Percentiles rank a stretch among this genome's conserved stretches.
These are phyloP conservation scores for Fusarium verticillioides DNA, from an alignment of 2,329 filamentous ascomycete genomes.

Conservation along the genomic window DNA sequence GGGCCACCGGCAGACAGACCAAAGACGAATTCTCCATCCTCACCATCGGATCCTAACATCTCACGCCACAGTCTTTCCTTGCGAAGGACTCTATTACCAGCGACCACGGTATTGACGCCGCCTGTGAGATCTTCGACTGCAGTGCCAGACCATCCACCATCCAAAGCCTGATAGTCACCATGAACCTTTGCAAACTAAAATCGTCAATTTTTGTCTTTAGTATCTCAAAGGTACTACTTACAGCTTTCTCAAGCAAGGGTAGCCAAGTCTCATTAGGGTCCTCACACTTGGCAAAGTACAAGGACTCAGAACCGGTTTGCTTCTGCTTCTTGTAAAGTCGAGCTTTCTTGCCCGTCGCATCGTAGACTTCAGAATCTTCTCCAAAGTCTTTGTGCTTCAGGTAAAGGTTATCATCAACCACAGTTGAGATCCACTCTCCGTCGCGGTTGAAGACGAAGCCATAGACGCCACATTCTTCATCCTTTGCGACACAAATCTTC, in stretches of 20 bases:
- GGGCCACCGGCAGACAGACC: slow-evolving; percentile 52
- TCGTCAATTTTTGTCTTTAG: not conserved
- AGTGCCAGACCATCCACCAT: slow-evolving; percentile 71
- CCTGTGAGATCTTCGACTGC: slow-evolving; percentile 63
- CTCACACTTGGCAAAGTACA: slow-evolving; percentile 76
- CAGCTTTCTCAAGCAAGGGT: slow-evolving; percentile 76
- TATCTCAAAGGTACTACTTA: slow-evolving; percentile 10
- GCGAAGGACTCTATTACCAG: slow-evolving; percentile 67
- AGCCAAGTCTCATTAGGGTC: slow-evolving; percentile 80
- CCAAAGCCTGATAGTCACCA: slow-evolving; percentile 75
- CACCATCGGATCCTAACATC: slow-evolving; percentile 71
- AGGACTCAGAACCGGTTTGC: slow-evolving; percentile 74
- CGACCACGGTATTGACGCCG: slow-evolving; percentile 66
- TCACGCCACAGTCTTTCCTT: slow-evolving; percentile 78
- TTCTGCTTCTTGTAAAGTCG: slow-evolving; percentile 69
- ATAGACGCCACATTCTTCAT: slow-evolving; percentile 77
- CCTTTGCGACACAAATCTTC: slow-evolving; percentile 72
- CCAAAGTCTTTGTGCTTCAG: slow-evolving; percentile 55
- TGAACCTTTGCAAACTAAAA: slow-evolving; percentile 76
- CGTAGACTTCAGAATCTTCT: slow-evolving; percentile 49
- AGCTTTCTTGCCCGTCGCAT: slow-evolving; percentile 62
- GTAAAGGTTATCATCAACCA: slow-evolving; percentile 75
- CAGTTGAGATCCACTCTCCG: slow-evolving; percentile 76
- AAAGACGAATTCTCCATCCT: slow-evolving; percentile 75
- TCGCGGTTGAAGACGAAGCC: slow-evolving; percentile 79